Evolutionary conservation across 129 eudicot species (phyloP).

Genomic region (Tanacetum coccineum): DNA sequence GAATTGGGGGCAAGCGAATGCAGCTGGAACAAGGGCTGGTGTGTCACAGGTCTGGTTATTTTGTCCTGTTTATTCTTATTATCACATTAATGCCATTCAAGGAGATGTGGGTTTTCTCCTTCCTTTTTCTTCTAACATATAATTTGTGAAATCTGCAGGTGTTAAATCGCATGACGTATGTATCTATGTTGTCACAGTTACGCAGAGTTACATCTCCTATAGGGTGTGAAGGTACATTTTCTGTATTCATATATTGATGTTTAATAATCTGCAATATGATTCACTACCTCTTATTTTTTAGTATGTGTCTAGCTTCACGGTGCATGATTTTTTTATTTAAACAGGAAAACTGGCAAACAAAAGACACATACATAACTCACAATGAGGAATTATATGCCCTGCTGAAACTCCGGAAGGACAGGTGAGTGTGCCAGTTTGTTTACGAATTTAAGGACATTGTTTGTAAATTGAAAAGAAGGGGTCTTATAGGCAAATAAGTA

Average conservation of each 20-base stretch:
- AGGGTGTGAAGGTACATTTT: constrained; percentile 78
- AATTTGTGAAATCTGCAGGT: constrained; percentile 42
- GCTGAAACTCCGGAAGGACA: constrained; percentile 99
- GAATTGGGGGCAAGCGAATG: constrained; percentile 98
- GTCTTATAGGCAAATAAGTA: no score
- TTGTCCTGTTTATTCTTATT: background rate
- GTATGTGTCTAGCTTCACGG: background rate
- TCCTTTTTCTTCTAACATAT: background rate
- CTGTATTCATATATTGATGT: no score
- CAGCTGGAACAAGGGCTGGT: constrained; percentile 94
- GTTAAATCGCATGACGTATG: constrained; percentile 91
- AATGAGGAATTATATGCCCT: constrained; percentile 99
- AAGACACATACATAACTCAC: constrained; percentile 92
- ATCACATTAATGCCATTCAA: background rate
- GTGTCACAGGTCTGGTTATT: constrained; percentile 66
- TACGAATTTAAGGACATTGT: no score
- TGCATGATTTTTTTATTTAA: background rate
- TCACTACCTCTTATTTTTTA: background rate
- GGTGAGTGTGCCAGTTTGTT: constrained; percentile 11
- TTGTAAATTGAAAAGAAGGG: no score
- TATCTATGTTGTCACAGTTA: constrained; percentile 89
- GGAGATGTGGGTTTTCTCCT: constrained; percentile 7
- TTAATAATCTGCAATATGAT: constrained; percentile 13
- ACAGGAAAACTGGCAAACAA: constrained; percentile 92
- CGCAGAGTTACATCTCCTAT: constrained; percentile 91